Base-by-base conservation (phyloP, 2,329 filamentous ascomycete species). In the Elsinoe batatas region DNA sequence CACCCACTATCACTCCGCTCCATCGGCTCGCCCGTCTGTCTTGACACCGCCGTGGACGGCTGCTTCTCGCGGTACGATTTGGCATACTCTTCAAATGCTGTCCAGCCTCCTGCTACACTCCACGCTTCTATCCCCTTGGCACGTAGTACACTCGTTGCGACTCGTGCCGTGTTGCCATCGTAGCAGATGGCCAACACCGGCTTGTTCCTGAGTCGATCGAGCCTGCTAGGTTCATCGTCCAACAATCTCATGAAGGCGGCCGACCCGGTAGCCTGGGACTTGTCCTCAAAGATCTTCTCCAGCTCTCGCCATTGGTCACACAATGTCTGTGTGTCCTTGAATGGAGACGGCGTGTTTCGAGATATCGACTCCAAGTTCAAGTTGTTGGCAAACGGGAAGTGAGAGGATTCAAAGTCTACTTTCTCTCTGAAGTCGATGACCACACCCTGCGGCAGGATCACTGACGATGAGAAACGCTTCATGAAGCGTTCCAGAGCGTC, bases 131-230 rank as follows among this genome's bases (percentile, higher is more conserved):
- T n/a, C 4, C 74, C 76, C 59, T 76, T 77, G 0, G 75, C 76
- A 4, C 78, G 69, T 47, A 81, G 63, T 2, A 81, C 72, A 54
- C 77, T 79, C 2, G 76, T 76, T 2, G 77, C 79, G 4, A 81
- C 72, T 0, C 79, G 71, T 3, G 78, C 71, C 30, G 73, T 76
- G 57, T 82, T 77, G 2, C 79, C 79, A 46, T 78, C 69, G 53
- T 80, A 80, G 62, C 78, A 81, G 8, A 78, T 62, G 8, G 80
- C 61, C 10, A 81, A 61, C 11, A 77, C 62, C 5, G 69, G 69
- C 55, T 68, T 70, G 3, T 60, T 66, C 5, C 58, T 42, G 1
- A 74, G 57, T 43, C 61, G 61, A 37, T 51, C 47, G 12, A 51
- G n/a, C 6, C 47, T 33, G 12, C 47, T 38, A 12, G 47, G 17